These are phyloP conservation scores for Diaporthe amygdali DNA, from an alignment of 2,329 filamentous ascomycete genomes.

Conservation along the genomic window DNA sequence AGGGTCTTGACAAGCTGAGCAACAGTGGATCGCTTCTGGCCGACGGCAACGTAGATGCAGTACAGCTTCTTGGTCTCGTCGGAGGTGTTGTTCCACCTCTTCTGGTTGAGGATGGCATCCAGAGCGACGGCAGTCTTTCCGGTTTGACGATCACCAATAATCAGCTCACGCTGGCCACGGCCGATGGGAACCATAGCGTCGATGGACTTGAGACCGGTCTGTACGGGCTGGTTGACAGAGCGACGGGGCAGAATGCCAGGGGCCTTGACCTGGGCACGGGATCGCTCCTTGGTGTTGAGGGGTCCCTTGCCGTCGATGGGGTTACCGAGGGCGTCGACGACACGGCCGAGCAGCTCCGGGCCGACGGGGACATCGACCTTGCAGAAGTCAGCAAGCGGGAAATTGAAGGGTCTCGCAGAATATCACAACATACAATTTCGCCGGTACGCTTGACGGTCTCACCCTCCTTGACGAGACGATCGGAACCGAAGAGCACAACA, in stretches of 20 bases:
- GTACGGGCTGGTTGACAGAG: constrained; percentile 98
- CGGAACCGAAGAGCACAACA: constrained; percentile 99
- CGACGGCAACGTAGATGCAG: constrained; percentile 98
- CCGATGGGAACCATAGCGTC: constrained; percentile 99
- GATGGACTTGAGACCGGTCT: constrained; percentile 99
- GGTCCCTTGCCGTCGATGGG: constrained; percentile 99
- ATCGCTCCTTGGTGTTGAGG: constrained; percentile 87
- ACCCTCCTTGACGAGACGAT: constrained; percentile 99
- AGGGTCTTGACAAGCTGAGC: constrained; percentile 99
- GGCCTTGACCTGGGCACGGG: constrained; percentile 98
- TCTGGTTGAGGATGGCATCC: constrained; percentile 99
- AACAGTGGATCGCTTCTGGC: constrained; percentile 99
- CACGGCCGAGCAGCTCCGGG: constrained; percentile 91
- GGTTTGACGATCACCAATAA: constrained; percentile 99
- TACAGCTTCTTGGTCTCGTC: constrained; percentile 99
- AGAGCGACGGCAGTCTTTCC: constrained; percentile 99
- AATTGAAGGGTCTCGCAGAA: not conserved
- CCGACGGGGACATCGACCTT: constrained; percentile 98
- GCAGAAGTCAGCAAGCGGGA: constrained; percentile 31
- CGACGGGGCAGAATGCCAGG: constrained; percentile 96
- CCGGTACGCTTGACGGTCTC: constrained; percentile 99
- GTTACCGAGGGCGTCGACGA: constrained; percentile 98
- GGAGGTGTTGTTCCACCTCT: constrained; percentile 87
- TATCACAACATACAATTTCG: constrained; percentile 80
- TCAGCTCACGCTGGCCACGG: constrained; percentile 99